These are phyloP conservation scores for Irpex sp. DNA, from an alignment of 1,284 basidiomycete genomes.

Conservation along the genomic window DNA sequence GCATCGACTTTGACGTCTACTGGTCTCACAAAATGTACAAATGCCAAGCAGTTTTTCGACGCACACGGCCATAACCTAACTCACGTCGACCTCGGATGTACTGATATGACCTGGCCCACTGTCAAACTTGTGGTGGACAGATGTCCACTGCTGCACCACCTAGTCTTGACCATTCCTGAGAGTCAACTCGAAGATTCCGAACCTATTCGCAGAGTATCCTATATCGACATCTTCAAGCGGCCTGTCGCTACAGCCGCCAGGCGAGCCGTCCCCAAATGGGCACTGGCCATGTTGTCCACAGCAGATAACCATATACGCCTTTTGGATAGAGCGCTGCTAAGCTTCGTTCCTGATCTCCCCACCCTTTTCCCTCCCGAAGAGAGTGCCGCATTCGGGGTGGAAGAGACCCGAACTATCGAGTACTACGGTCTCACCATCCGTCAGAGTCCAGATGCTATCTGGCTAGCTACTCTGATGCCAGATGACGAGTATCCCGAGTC, in stretches of 20 bases:
- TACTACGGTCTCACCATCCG: not conserved
- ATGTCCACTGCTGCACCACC: not conserved
- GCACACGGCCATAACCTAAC: not conserved
- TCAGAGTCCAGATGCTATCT: not conserved
- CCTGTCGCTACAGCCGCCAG: not conserved
- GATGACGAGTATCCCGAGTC: not conserved
- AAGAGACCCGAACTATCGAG: not conserved
- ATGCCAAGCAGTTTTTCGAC: not conserved
- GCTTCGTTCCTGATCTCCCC: not conserved
- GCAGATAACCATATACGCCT: not conserved
- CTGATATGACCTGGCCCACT: not conserved
- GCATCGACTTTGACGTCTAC: not conserved
- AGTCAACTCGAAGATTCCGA: not conserved
- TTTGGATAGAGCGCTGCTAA: not conserved
- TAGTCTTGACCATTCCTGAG: not conserved
- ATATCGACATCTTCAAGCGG: not conserved
- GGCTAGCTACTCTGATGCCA: not conserved
- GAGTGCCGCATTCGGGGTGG: not conserved
- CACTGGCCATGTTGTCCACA: not conserved
- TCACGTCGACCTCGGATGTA: not conserved
- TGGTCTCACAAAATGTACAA: not conserved
- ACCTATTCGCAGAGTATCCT: not conserved
- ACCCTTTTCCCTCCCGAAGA: not conserved
- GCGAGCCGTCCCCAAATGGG: not conserved
- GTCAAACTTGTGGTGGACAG: not conserved